Evolutionary conservation across 1,139 yeast genomes (phyloP), one percentile per base, ranked within the genome.

Genomic region (Geotrichum citri-aurantii): DNA sequence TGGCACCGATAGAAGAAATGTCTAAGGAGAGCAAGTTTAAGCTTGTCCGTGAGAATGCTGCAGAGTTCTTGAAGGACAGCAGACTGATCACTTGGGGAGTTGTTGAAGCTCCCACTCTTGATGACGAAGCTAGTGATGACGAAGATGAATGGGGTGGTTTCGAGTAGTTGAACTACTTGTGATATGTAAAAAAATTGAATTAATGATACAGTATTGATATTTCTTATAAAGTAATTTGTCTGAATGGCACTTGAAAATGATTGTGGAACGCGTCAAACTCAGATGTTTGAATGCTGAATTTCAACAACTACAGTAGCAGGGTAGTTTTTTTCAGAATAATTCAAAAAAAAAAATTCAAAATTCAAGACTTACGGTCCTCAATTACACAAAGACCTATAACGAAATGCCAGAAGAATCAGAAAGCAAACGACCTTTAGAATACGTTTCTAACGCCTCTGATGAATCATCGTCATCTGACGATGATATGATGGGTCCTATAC

Each of bases 41-140:
- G 73, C 81, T 88, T 1, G 75, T 91, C 62, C 82, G 90, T 69
- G 77, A 79, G 59, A 85, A 83, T 66, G 84, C 87, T 62, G 83
- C 81, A 51, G 95, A 88, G 51, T 79, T 92, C 0, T 74, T 88
- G 58, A 76, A 76, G 1, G 96, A 91, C 69, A 73, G 75, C 44
- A 79, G 95, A 68, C 77, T 90, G 60, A 71, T 72, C 44, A 77
- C 77, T 48, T 89, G 96, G 96, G 87, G 85, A 7, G 77, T 84
- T 3, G 71, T 73, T 76, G 77, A 58, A 62, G 62, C 50, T 62
- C 56, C 8, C 66, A 67, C 65, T 14, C 75, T 68, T 17, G 73
- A 67, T 21, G 76, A 69, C 51, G 71, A 65, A 10, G 75, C 72
- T 40, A 70, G 67, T 10, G 75, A 68, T 5, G 70, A 66, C 1